These are phyloP conservation scores for Thuja plicata DNA, from an alignment of 83 land plant species.

Conservation along the genomic window DNA sequence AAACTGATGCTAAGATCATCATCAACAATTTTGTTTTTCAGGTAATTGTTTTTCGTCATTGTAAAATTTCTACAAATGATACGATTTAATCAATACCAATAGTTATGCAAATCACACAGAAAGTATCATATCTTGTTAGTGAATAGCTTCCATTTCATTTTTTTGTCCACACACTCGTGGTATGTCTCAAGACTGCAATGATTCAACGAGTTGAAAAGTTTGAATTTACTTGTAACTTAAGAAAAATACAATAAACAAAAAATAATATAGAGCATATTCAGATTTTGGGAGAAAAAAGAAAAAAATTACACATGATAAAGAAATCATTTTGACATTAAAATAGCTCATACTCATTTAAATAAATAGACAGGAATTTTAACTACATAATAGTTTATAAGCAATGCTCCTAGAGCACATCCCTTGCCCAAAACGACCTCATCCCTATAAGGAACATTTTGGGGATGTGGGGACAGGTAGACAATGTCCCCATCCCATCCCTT, in stretches of 20 bases:
- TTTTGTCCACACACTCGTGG: background rate
- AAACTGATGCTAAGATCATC: conserved; percentile 34
- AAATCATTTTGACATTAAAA: background rate
- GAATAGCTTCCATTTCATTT: background rate
- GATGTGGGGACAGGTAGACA: no score
- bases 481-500: no score
- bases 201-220: background rate
- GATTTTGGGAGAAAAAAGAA: background rate
- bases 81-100: background rate
- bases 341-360: background rate
- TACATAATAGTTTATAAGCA: background rate
- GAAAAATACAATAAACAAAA: background rate
- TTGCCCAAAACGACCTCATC: no score
- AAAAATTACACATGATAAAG: background rate
- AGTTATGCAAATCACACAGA: background rate
- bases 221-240: background rate
- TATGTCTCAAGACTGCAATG: background rate
- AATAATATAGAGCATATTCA: background rate
- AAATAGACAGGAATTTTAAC: background rate
- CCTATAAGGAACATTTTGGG: no score
- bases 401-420: no score
- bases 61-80: background rate
- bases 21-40: conserved; percentile 55
- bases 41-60: conserved; percentile 21
- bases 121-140: background rate